phyloP scores from a whole-genome alignment of 495 filamentous ascomycete genomes.

The Penicillium tannophilum region DNA sequence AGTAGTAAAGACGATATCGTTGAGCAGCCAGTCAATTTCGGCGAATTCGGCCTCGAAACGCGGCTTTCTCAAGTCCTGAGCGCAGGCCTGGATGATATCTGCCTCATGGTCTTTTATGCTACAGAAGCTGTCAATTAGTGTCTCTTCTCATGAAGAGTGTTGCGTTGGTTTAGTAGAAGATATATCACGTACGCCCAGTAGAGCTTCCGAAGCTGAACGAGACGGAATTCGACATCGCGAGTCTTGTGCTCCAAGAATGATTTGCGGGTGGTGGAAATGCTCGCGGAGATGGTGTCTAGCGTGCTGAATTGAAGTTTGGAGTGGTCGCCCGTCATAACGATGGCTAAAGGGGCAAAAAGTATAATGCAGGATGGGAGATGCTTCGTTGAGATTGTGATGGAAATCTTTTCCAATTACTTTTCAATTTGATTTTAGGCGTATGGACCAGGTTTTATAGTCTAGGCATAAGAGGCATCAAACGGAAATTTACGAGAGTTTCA shows the following conservation, averaged over 20 bases:
- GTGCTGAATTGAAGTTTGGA: too few relatives aligned
- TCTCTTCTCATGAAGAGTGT: too few relatives aligned
- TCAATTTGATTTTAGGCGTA: too few relatives aligned
- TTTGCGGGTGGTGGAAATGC: slow-evolving; percentile 57
- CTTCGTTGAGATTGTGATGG: too few relatives aligned
- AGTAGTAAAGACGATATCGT: slow-evolving; percentile 75
- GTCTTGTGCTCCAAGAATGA: slow-evolving; percentile 79
- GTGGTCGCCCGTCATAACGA: too few relatives aligned
- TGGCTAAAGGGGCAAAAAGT: too few relatives aligned
- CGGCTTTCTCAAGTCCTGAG: slow-evolving; percentile 73
- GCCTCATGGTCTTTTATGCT: slow-evolving; percentile 74
- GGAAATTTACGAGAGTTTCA: too few relatives aligned
- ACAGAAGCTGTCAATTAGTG: slow-evolving; percentile 8
- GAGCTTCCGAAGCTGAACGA: slow-evolving; percentile 86
- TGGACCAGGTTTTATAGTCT: too few relatives aligned
- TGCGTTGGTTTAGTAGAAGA: too few relatives aligned
- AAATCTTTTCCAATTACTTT: too few relatives aligned
- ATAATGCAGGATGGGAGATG: too few relatives aligned
- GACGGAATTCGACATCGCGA: slow-evolving; percentile 75
- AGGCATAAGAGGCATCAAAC: too few relatives aligned
- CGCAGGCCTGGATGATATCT: slow-evolving; percentile 68
- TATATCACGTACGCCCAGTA: slow-evolving; percentile 75
- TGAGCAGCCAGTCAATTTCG: slow-evolving; percentile 72
- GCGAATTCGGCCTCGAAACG: slow-evolving; percentile 67
- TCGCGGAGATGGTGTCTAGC: slow-evolving; percentile 51